Percentiles rank a stretch among this genome's conserved stretches.
Conservation (phyloP, 148 eudicot species). For the Amaranthus palmeri region DNA sequence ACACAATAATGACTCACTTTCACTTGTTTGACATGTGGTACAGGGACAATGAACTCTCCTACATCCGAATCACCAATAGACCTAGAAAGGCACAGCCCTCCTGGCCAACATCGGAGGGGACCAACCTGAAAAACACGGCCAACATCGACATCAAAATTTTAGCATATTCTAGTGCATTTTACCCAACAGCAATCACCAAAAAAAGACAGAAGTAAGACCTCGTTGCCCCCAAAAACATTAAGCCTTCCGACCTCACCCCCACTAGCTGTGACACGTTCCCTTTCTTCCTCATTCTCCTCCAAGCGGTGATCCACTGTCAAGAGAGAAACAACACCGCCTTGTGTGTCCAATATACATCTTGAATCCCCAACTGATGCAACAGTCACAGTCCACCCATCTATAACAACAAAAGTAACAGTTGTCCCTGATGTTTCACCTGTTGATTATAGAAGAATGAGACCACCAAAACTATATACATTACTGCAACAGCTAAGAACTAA, state of each 20-base stretch:
- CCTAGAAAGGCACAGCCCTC: constrained; percentile 96
- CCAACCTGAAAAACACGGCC: constrained; percentile 55
- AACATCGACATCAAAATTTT: neutral
- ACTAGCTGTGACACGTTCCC: constrained; percentile 92
- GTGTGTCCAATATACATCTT: constrained; percentile 90
- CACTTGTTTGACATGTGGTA: constrained; percentile 99
- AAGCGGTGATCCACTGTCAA: constrained; percentile 92
- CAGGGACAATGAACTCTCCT: constrained; percentile 93
- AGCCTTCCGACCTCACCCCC: constrained; percentile 99
- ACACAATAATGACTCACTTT: constrained; percentile 46
- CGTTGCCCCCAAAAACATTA: constrained; percentile 72
- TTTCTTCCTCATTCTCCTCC: constrained; percentile 91
- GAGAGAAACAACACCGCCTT: constrained; percentile 82
- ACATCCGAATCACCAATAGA: constrained; percentile 99
- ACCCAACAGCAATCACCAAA: neutral
- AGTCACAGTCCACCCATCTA: constrained; percentile 97
- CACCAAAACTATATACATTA: neutral
- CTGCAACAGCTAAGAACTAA: neutral
- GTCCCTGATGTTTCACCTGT: constrained; percentile 97
- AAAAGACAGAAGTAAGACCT: constrained; percentile 38
- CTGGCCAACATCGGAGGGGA: constrained; percentile 99
- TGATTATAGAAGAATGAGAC: constrained; percentile 9
- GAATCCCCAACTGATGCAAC: constrained; percentile 99
- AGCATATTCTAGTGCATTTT: neutral
- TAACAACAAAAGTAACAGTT: constrained; percentile 87